Base-by-base conservation (phyloP, 495 filamentous ascomycete species). In the Aspergillus cristatus region DNA sequence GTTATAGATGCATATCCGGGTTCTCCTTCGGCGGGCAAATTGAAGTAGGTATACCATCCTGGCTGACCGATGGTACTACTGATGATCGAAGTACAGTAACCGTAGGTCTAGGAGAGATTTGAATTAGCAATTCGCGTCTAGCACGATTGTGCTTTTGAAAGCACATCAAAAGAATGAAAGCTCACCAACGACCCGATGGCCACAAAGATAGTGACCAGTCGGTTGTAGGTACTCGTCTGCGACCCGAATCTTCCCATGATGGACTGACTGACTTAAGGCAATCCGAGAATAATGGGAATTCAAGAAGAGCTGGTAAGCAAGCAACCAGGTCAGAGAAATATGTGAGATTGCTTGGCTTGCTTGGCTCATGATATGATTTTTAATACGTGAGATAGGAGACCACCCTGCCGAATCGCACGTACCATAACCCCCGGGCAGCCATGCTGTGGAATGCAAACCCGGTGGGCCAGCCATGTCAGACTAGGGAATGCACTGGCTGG, bases 61-160 rank as follows among this genome's bases (percentile, higher is more conserved):
- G 68, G 68, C 40, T 72, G 71, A 15, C 71, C 71, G 38, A 75
- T 64, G 0, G 70, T 73, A 30, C 68, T 70, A 13, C 54, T 49
- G 28, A 76, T 71, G 37, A 71, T 65, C 1, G 70, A 68, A 12
- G 68, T 45, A 32, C 69, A 66, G 49, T 73, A 74, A 22, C 58
- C 57, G 38, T 64, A 70, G 14, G 67, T 63, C 60, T 63, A 28
- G n/a, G 17, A 20, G 14, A 41, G 12, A 15, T 13, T 46, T 34
- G 39, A 28, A 40, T 17, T 14, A 18, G 16, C 4, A 8, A 24
- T 8, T 20, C 10, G 13, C 14, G n/a, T n/a, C 26, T n/a, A 6
- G 14, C 31, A 28, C 12, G 30, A 32, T 16, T 3, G 30, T 18
- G 11, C 7, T 7, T 14, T 26, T 22, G 30, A 14, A 39, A 18